Percentiles rank a stretch among this genome's conserved stretches.
phyloP scores from a whole-genome alignment of 2,329 filamentous ascomycete genomes.

The Aspergillus caelatus region DNA sequence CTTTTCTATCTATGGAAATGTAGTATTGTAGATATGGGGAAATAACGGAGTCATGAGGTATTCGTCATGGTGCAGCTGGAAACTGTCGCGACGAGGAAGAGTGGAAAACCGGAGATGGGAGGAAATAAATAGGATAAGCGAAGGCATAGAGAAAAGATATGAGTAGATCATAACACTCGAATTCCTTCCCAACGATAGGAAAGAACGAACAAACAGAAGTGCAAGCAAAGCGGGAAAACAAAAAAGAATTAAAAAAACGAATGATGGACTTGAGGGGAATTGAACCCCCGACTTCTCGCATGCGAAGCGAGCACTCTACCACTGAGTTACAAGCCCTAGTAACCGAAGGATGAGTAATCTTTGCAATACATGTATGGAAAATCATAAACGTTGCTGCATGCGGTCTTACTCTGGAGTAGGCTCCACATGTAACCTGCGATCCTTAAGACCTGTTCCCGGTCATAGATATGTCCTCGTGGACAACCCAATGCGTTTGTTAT shows the following conservation, averaged over 20 bases:
- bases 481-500: background rate
- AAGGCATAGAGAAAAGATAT: background rate
- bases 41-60: background rate
- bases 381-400: background rate
- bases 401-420: too few species aligned
- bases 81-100: background rate
- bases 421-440: background rate
- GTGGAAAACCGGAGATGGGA: background rate
- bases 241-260: background rate
- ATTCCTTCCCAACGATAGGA: background rate
- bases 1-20: background rate
- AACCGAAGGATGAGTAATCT: background rate
- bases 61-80: too few species aligned
- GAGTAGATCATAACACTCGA: background rate
- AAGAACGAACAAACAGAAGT: background rate
- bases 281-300: constrained; percentile 8
- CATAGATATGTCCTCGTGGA: background rate
- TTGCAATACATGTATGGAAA: too few species aligned
- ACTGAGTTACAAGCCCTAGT: constrained; percentile 3
- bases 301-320: constrained; percentile 8
- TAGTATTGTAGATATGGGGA: background rate
- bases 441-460: background rate
- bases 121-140: background rate
- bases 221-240: background rate
- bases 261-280: constrained; percentile 5